phyloP scores from a whole-genome alignment of 2,329 filamentous ascomycete genomes.

The Thelonectria discophora region DNA sequence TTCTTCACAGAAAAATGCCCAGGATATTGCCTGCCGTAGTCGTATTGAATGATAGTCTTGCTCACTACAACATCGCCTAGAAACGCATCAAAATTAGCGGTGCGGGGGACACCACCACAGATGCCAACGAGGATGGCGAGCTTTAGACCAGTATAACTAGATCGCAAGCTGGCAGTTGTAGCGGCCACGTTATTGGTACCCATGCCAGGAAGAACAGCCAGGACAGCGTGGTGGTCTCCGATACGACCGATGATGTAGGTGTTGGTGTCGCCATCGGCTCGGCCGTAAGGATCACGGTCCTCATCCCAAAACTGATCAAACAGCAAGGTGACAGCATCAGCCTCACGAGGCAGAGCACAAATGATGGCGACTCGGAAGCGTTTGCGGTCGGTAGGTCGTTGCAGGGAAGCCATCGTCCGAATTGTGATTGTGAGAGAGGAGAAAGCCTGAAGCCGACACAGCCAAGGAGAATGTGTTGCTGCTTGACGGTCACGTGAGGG shows the following conservation, averaged over 20 bases:
- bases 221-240: conserved; percentile 40
- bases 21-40: conserved; percentile 40
- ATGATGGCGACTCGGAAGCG: conserved; percentile 11
- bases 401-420: background rate
- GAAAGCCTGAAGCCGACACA: background rate
- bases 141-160: conserved; percentile 46
- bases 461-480: background rate
- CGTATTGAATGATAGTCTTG: conserved; percentile 42
- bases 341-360: conserved; percentile 13
- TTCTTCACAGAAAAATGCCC: conserved; percentile 40
- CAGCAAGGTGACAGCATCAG: background rate
- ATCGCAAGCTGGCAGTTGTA: conserved; percentile 39
- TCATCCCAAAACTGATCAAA: conserved; percentile 9
- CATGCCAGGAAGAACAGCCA: conserved; percentile 38
- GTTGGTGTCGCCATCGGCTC: conserved; percentile 26
- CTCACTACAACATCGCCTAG: conserved; percentile 48
- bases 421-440: too few species aligned
- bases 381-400: background rate
- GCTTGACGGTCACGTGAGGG: conserved; percentile 1
- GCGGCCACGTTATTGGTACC: conserved; percentile 43
- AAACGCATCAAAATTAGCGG: conserved; percentile 31
- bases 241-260: conserved; percentile 39
- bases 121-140: conserved; percentile 51
- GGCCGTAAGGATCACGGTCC: background rate
- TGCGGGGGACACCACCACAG: conserved; percentile 48